phyloP scores from a whole-genome alignment of 169 alveolate species.

The Theileria sp. region DNA sequence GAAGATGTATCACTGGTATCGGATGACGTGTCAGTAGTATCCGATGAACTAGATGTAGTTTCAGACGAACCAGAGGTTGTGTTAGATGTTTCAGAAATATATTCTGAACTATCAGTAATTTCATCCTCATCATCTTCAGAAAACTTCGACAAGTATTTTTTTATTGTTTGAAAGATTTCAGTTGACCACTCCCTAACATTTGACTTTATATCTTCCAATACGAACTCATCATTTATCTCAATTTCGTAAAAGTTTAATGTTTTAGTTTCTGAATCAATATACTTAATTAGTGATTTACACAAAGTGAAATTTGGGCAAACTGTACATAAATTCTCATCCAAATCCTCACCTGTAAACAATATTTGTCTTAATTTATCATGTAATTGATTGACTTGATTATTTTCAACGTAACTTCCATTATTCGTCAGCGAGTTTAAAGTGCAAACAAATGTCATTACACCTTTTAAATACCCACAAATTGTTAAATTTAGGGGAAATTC shows the following conservation, averaged over 20 bases:
- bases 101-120: not conserved
- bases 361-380: not conserved
- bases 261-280: not conserved
- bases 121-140: not conserved
- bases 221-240: conserved; percentile 17
- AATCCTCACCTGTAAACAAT: not conserved
- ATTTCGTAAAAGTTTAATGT: conserved; percentile 22
- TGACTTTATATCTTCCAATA: conserved; percentile 39
- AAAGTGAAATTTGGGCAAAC: conserved; percentile 10
- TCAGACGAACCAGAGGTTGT: not conserved
- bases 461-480: not conserved
- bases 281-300: conserved; percentile 17
- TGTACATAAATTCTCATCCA: not conserved
- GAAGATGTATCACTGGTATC: not conserved
- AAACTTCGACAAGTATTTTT: not conserved
- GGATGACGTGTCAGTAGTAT: not conserved
- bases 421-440: not conserved
- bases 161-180: conserved; percentile 33
- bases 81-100: not conserved
- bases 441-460: not conserved
- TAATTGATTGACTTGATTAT: not conserved
- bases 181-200: conserved; percentile 40
- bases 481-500: not conserved
- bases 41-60: not conserved
- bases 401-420: not conserved